Evolutionary conservation across 2,329 filamentous ascomycete species (phyloP).

Genomic region (Aspergillus piperis): DNA sequence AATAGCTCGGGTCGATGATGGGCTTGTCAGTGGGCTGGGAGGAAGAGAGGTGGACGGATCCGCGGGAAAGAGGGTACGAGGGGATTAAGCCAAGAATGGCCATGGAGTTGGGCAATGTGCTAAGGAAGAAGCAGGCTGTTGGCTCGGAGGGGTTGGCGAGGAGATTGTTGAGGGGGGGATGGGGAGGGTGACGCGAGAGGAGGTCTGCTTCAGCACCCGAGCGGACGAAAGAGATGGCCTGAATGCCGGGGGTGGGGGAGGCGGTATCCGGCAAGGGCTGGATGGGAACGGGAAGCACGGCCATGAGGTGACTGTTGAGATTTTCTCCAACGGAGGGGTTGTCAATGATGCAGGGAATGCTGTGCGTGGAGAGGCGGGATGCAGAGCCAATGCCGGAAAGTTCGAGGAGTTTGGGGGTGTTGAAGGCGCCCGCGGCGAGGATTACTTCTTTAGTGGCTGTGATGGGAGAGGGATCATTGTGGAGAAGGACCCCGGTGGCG

Average conservation of each 20-base stretch:
- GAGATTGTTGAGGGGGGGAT: neutral
- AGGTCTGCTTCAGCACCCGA: neutral
- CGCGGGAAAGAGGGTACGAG: slow-evolving; percentile 13
- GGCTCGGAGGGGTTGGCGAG: neutral
- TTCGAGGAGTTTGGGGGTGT: slow-evolving; percentile 3
- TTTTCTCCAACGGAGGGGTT: slow-evolving; percentile 6
- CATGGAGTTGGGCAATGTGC: neutral
- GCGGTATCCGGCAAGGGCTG: neutral
- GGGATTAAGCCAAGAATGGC: neutral
- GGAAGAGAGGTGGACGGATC: slow-evolving; percentile 33
- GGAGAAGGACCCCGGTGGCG: neutral
- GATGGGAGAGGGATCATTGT: neutral
- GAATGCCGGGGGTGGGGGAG: neutral
- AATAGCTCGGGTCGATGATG: slow-evolving; percentile 48
- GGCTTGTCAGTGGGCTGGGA: slow-evolving; percentile 37
- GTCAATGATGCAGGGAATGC: neutral
- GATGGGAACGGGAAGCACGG: slow-evolving; percentile 4
- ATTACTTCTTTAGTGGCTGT: slow-evolving; percentile 3
- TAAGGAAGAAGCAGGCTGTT: neutral
- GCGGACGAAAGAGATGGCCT: neutral
- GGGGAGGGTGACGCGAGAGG: neutral
- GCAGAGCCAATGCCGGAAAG: neutral
- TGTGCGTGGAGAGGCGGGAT: neutral
- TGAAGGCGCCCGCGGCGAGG: neutral
- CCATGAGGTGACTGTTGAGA: slow-evolving; percentile 10